Base-by-base conservation (phyloP, 129 eudicot genomes). In the Lonicera japonica region DNA sequence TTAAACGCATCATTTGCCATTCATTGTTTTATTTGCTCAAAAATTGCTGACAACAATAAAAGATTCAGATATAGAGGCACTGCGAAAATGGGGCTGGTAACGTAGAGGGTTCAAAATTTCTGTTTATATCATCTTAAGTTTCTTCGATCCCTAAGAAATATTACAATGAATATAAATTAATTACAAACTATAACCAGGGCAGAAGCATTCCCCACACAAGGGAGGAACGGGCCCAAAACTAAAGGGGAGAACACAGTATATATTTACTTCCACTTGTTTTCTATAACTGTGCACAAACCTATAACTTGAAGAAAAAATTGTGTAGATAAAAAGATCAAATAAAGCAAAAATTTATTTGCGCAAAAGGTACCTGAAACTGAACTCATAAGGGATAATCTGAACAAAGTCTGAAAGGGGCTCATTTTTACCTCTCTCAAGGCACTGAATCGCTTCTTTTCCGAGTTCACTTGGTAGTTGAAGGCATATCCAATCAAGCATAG, bases 401-500 rank as follows among this genome's bases (percentile, higher is more conserved):
- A 90, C 75, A 52, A 18, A 61, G 53, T 80, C 51, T 4, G 80
- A 58, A 13, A 83, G 69, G 45, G 85, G 70, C 40, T 79, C 78
- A 38, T 54, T 64, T 41, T 65, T 74, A 24, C 63, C 67, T 61
- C 81, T 78, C 72, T 83, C 89, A 16, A 86, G 83, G 57, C 89
- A 90, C 63, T 90, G 73, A 56, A 86, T 73, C 53, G 95, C 97
- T 70, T 76, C 89, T 68, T 83, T 81, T 24, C 86, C 67, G 11
- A 80, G 79, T 29, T 83, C 88, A 60, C 53, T 56, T 21, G 95
- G 97, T 52, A 90, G 77, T 52, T 90, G 97, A 68, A 86, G 91
- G 70, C 95, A 86, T 61, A 80, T 70, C 97, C 95, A 90, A 47
- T 90, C 86, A 18, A 89, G 67, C 78, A 90, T 72, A 6, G 92